These are phyloP conservation scores for Gaillardinia entomophila DNA, from an alignment of 805 yeast species.

Conservation along the genomic window DNA sequence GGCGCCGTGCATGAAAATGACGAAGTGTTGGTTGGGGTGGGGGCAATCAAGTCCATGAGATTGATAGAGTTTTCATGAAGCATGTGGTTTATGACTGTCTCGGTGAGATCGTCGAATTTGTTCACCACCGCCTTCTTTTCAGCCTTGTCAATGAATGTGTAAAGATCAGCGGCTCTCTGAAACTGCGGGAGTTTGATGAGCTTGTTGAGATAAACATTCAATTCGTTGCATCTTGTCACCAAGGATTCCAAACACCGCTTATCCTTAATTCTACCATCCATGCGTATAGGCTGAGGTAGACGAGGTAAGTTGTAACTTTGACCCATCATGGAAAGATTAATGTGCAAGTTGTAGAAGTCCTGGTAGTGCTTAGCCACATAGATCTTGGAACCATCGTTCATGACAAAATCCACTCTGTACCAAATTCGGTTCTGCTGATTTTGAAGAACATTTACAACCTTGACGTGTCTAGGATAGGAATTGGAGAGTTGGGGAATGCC, in stretches of 20 bases:
- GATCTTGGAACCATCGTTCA: conserved; percentile 12
- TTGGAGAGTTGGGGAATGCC: neutral
- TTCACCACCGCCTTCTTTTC: neutral
- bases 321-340: conserved; percentile 5
- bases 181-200: conserved; percentile 8
- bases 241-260: conserved; percentile 10
- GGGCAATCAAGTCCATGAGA: conserved; percentile 2
- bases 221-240: conserved; percentile 15
- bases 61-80: conserved; percentile 1
- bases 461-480: conserved; percentile 7
- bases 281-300: conserved; percentile 24
- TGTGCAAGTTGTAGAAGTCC: conserved; percentile 31
- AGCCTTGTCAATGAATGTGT: conserved; percentile 3
- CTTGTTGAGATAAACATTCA: conserved; percentile 19
- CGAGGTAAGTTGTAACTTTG: conserved; percentile 15
- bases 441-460: conserved; percentile 23
- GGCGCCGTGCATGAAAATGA: conserved; percentile 19
- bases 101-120: neutral
- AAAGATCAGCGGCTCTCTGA: conserved; percentile 3
- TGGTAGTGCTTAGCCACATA: conserved; percentile 28
- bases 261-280: conserved; percentile 4
- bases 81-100: conserved; percentile 6
- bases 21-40: neutral
- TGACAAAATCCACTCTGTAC: conserved; percentile 26
- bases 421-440: conserved; percentile 18